Percentiles rank a stretch among this genome's conserved stretches.
These are phyloP conservation scores for Sodiomyces alkalinus DNA, from an alignment of 2,329 filamentous ascomycete species.

Conservation along the genomic window DNA sequence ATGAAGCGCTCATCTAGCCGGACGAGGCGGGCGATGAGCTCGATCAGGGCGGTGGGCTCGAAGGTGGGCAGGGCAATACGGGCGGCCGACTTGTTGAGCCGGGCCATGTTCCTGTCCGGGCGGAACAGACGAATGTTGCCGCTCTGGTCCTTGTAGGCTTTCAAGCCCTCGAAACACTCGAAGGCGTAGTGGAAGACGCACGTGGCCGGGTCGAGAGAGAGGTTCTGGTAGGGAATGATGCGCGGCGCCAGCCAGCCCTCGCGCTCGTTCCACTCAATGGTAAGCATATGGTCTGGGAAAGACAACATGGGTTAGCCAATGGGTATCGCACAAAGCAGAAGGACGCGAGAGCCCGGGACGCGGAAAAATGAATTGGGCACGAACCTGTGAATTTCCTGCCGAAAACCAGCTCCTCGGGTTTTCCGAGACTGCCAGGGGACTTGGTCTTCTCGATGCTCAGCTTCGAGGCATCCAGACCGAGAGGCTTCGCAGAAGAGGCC, in stretches of 20 bases:
- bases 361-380: neutral
- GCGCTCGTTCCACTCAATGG: constrained; percentile 77
- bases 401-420: constrained; percentile 75
- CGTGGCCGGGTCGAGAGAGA: constrained; percentile 86
- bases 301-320: neutral
- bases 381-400: constrained; percentile 78
- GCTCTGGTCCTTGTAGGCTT: constrained; percentile 82
- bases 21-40: constrained; percentile 68
- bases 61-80: constrained; percentile 91
- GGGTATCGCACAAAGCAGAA: neutral
- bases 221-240: constrained; percentile 91
- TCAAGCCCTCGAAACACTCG: constrained; percentile 98
- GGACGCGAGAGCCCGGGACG: neutral
- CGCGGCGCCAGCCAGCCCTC: constrained; percentile 71
- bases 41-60: constrained; percentile 55
- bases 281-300: constrained; percentile 80
- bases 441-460: constrained; percentile 61
- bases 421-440: constrained; percentile 57
- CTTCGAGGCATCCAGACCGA: constrained; percentile 61
- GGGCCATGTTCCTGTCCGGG: constrained; percentile 90
- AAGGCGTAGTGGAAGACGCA: constrained; percentile 99
- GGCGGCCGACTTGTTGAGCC: constrained; percentile 79
- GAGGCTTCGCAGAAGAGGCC: constrained; percentile 36
- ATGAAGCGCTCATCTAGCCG: constrained; percentile 82
- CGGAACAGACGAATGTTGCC: constrained; percentile 78